These are phyloP conservation scores for Venturia carpophila DNA, from an alignment of 2,329 filamentous ascomycete species.

Conservation along the genomic window DNA sequence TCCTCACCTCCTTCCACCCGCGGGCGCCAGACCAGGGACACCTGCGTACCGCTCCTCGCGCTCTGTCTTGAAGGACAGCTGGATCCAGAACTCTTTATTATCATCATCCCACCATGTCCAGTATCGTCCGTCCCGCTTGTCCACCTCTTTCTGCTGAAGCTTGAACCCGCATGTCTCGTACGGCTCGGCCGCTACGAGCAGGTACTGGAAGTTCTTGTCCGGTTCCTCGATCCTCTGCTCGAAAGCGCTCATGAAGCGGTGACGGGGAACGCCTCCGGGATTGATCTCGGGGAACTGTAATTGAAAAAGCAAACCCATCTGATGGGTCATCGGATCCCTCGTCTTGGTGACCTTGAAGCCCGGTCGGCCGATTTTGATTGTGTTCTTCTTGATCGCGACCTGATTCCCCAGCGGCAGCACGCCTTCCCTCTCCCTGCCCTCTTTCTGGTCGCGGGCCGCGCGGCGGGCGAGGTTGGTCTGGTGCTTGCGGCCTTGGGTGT, in stretches of 20 bases:
- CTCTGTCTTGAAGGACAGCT: slow-evolving; percentile 98
- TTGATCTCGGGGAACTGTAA: slow-evolving; percentile 90
- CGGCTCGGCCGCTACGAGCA: slow-evolving; percentile 89
- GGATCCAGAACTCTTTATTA: slow-evolving; percentile 93
- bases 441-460: slow-evolving; percentile 89
- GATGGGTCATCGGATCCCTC: slow-evolving; percentile 76
- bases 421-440: slow-evolving; percentile 59
- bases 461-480: slow-evolving; percentile 95
- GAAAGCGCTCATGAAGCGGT: slow-evolving; percentile 96
- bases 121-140: slow-evolving; percentile 77
- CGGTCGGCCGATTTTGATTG: slow-evolving; percentile 90
- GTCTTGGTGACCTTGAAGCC: slow-evolving; percentile 98
- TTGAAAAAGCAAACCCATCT: slow-evolving; percentile 91
- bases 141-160: slow-evolving; percentile 85
- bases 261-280: slow-evolving; percentile 65
- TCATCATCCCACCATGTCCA: slow-evolving; percentile 96
- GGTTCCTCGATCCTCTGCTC: slow-evolving; percentile 93
- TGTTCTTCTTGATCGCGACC: slow-evolving; percentile 61
- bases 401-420: slow-evolving; percentile 71
- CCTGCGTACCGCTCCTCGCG: slow-evolving; percentile 79
- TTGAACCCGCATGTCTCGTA: slow-evolving; percentile 98
- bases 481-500: slow-evolving; percentile 97
- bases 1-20: background rate
- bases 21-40: slow-evolving; percentile 52
- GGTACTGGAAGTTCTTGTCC: slow-evolving; percentile 89